Evolutionary conservation across 2,329 filamentous ascomycete species (phyloP).

Genomic region (Trichoderma gracile): DNA sequence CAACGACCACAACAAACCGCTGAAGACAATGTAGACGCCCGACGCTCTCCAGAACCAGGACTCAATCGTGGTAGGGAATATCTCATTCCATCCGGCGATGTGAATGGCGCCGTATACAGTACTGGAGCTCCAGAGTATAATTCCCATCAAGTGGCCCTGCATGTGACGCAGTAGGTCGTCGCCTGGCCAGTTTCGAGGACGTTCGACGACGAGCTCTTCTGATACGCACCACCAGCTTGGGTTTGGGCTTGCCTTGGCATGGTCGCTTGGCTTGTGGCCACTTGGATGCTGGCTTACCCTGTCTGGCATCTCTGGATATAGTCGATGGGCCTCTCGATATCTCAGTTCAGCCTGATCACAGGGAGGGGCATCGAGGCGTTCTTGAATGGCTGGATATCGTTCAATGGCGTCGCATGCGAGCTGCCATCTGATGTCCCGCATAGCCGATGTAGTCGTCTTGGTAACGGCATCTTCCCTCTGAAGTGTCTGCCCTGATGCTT

Average conservation of each 20-base stretch:
- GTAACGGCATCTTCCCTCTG: background rate
- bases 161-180: slow-evolving; percentile 14
- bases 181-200: slow-evolving; percentile 22
- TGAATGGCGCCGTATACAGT: background rate
- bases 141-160: background rate
- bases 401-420: background rate
- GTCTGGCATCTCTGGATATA: background rate
- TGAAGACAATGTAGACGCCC: slow-evolving; percentile 18
- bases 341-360: background rate
- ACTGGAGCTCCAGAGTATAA: background rate
- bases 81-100: background rate
- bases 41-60: slow-evolving; percentile 23
- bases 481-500: background rate
- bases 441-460: background rate
- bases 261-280: background rate
- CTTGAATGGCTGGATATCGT: background rate
- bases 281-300: background rate
- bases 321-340: background rate
- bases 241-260: background rate
- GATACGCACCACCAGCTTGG: slow-evolving; percentile 13
- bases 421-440: background rate
- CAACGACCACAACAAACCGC: slow-evolving; percentile 20
- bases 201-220: slow-evolving; percentile 23
- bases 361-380: background rate
- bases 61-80: slow-evolving; percentile 9